These are phyloP conservation scores for Durotheca rogersii DNA, from an alignment of 495 filamentous ascomycete genomes.

Conservation along the genomic window DNA sequence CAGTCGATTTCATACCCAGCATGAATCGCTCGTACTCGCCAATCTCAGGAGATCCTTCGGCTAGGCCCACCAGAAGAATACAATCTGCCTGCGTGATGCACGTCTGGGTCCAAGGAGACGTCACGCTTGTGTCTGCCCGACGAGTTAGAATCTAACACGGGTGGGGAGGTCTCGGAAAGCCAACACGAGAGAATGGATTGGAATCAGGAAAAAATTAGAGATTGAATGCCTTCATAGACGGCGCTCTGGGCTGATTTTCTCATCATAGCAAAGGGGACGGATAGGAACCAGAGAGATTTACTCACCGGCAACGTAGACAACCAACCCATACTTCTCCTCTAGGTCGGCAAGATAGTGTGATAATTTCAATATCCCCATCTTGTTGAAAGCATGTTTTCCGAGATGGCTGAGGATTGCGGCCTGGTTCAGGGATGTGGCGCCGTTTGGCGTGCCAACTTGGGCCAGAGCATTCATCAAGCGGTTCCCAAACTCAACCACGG, in stretches of 20 bases:
- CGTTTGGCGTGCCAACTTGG: slow-evolving; percentile 84
- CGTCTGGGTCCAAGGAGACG: slow-evolving; percentile 96
- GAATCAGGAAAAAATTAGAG: slow-evolving; percentile 54
- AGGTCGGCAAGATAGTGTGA: slow-evolving; percentile 95
- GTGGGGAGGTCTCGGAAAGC: not conserved
- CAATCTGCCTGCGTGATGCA: slow-evolving; percentile 96
- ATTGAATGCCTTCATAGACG: slow-evolving; percentile 42
- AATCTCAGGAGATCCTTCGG: slow-evolving; percentile 84
- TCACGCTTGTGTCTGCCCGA: slow-evolving; percentile 76
- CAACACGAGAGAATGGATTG: slow-evolving; percentile 1
- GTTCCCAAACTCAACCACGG: slow-evolving; percentile 91
- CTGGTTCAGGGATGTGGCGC: slow-evolving; percentile 90
- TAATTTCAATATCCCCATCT: slow-evolving; percentile 94
- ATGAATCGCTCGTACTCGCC: slow-evolving; percentile 96
- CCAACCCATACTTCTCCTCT: slow-evolving; percentile 94
- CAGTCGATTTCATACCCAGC: slow-evolving; percentile 95
- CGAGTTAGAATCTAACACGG: slow-evolving; percentile 23
- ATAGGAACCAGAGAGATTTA: slow-evolving; percentile 10
- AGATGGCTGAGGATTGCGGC: slow-evolving; percentile 91
- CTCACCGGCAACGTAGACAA: slow-evolving; percentile 89
- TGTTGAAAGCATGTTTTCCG: slow-evolving; percentile 91
- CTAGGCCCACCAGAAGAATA: slow-evolving; percentile 87
- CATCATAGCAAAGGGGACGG: slow-evolving; percentile 42
- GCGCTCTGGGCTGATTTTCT: slow-evolving; percentile 45
- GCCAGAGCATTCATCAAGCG: slow-evolving; percentile 82